Evolutionary conservation across 495 filamentous ascomycete species (phyloP), one percentile per base, ranked within the genome.

Genomic region (Penicillium cosmopolitanum): DNA sequence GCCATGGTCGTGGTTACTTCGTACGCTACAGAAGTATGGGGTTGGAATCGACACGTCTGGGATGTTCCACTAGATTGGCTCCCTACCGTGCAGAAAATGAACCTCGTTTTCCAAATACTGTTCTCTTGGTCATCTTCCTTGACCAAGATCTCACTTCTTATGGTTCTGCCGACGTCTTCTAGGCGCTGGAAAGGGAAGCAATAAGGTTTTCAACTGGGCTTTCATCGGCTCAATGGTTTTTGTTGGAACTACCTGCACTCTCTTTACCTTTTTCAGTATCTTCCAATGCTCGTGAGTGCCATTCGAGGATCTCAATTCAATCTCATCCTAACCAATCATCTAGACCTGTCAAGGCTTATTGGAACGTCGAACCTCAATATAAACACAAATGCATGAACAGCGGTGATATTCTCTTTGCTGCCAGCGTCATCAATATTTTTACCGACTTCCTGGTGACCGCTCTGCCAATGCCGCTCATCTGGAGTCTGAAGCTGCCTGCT

Each of bases 381-480:
- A 59, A 72, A 5, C 58, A 76, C 42, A 66, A 75, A 40, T 89
- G 85, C 59, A 69, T 88, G 50, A 67, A 85, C 53, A 77, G 81
- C 48, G 71, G 72, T 8, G 73, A 63, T 6, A 73, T 81, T 53
- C 76, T 86, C 16, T 77, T 87, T 40, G 74, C 75, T 3, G 80
- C 75, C 11, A 85, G 84, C 51, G 73, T 85, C 23, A 77, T 87
- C 65, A 87, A 89, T 63, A 84, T 82, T 21, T 61, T 82, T 35
- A 85, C 83, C 16, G 87, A 89, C 60, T 78, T 88, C 48, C 48
- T 84, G 2, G 76, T 79, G 19, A 83, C 86, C 0, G 64, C 83
- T 10, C 61, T 89, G 1, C 87, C 87, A 0, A 85, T 89, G 60
- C 80, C 82, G n/a, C 74, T 84, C 36, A 77, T 85, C 34, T 78